Base-by-base conservation (phyloP, 495 filamentous ascomycete genomes). In the Achaetomiella virescens region DNA sequence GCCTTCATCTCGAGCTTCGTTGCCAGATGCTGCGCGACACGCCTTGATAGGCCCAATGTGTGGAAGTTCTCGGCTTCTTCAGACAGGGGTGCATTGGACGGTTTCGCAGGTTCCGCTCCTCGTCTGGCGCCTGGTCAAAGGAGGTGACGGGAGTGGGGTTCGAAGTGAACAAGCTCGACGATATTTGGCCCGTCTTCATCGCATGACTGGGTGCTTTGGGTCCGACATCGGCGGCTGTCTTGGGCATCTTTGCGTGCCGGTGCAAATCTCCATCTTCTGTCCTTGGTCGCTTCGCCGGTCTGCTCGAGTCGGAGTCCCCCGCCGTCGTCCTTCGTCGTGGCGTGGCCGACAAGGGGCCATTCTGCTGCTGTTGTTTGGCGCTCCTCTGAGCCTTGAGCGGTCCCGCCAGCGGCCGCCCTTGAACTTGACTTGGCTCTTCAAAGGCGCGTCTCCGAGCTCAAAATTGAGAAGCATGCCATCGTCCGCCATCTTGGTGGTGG, bases 401-500 rank as follows among this genome's bases (percentile, higher is more conserved):
- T 96, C 93, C 66, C 84, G 88, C 93, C 93, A 98, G 59, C 82
- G 82, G 14, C 93, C 93, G 55, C 93, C 93, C 69, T 84, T 91
- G 67, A 95, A 89, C 57, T 82, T 85, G 44, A 80, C 76, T 43
- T 82, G 78, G 5, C 78, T 78, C 53, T 84, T 86, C 0, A 77
- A 29, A 0, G 74, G 71, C 15, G 75, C 77, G 60, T 88, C 87
- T 14, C 79, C 77, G 27, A 93, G 74, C 52, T 87, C 80, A 66
- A 97, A 97, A 67, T 98, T 97, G 68, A 97, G 77, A 45, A 97
- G 81, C 82, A 98, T 86, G 48, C 89, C 90, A 85, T 95, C 88
- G 75, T 97, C 90, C 20, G 90, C 89, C 91, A 96, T 97, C 17
- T 47, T 64, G 40, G 29, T 12, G 49, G 38, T 55, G 33, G 20